Percentiles rank a stretch among this genome's conserved stretches.
These are phyloP conservation scores for Fusarium sp. DNA, from an alignment of 2,329 filamentous ascomycete genomes.

Conservation along the genomic window DNA sequence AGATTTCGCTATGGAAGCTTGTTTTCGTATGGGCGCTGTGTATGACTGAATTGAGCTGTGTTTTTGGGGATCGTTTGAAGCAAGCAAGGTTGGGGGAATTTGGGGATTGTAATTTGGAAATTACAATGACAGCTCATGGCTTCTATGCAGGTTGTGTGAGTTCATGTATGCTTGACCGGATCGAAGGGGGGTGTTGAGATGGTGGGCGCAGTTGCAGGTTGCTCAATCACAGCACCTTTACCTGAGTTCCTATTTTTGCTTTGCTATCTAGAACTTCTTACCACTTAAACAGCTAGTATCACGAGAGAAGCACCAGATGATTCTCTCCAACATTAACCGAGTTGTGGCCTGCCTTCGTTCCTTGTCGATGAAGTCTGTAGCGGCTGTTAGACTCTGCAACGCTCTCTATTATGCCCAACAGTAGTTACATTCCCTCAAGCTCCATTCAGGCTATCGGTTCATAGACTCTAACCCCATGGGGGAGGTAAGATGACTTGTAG, in stretches of 20 bases:
- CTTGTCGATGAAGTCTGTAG: too few relatives aligned
- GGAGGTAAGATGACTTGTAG: neutral
- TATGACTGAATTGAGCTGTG: neutral
- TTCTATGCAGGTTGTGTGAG: neutral
- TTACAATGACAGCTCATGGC: neutral
- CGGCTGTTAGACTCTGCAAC: neutral
- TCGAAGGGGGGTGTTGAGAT: neutral
- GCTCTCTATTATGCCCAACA: neutral
- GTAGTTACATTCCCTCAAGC: too few relatives aligned
- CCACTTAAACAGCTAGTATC: rapidly evolving
- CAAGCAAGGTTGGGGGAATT: neutral
- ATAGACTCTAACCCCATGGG: rapidly evolving
- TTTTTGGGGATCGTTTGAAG: neutral
- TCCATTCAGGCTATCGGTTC: rapidly evolving
- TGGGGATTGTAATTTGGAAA: neutral
- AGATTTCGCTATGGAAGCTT: neutral
- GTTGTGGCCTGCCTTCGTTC: rapidly evolving
- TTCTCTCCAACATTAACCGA: neutral
- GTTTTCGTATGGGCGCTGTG: neutral
- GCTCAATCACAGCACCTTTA: neutral
- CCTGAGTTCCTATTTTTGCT: neutral
- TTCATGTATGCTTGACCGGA: neutral
- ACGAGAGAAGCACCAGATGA: rapidly evolving
- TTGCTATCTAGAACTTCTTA: neutral
- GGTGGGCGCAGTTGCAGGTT: neutral